These are phyloP conservation scores for Pseudogymnoascus sp. DNA, from an alignment of 2,329 filamentous ascomycete species.

Conservation along the genomic window DNA sequence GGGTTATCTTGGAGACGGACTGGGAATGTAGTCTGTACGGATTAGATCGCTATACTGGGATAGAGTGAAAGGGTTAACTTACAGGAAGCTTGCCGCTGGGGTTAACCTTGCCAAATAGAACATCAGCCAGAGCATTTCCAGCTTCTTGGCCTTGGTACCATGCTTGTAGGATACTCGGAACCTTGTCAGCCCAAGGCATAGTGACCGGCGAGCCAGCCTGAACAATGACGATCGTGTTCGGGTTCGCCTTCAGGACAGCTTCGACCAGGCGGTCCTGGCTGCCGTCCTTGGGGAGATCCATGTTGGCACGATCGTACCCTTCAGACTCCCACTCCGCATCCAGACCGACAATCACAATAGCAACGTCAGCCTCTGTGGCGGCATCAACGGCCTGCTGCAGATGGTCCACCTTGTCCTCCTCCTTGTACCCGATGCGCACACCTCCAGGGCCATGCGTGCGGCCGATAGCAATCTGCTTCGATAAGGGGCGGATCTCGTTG, in stretches of 20 bases:
- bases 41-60: conserved; percentile 10
- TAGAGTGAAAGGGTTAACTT: conserved; percentile 10
- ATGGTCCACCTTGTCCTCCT: conserved; percentile 51
- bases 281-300: conserved; percentile 49
- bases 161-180: conserved; percentile 59
- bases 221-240: conserved; percentile 59
- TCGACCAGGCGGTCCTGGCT: conserved; percentile 56
- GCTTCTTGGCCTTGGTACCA: conserved; percentile 66
- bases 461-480: conserved; percentile 48
- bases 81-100: conserved; percentile 59
- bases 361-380: conserved; percentile 56
- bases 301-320: conserved; percentile 56
- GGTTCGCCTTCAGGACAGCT: conserved; percentile 53
- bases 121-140: conserved; percentile 59
- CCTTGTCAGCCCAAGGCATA: conserved; percentile 60
- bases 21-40: conserved; percentile 53
- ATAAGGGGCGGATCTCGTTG: conserved; percentile 53
- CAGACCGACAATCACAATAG: conserved; percentile 59
- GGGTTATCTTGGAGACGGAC: conserved; percentile 55
- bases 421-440: conserved; percentile 62
- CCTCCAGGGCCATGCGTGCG: conserved; percentile 60
- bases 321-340: conserved; percentile 71
- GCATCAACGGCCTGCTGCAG: conserved; percentile 56
- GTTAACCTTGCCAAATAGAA: conserved; percentile 54
- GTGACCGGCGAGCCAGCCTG: conserved; percentile 60